Conservation (phyloP, 345 rosid genomes). For the Lepidium africanum region DNA sequence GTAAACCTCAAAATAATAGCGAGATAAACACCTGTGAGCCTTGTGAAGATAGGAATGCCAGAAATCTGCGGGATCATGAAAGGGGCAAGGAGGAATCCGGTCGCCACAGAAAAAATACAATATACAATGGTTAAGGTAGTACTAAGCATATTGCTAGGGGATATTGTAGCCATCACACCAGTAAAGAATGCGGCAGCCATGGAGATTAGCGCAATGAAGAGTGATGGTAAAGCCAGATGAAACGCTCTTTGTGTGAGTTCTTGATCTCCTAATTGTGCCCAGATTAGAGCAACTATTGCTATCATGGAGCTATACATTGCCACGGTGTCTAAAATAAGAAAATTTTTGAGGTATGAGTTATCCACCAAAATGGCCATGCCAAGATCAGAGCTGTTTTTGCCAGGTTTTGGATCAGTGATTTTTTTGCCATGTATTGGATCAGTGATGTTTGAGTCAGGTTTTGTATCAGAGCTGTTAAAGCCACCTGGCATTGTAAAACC, state of each 20-base stretch:
- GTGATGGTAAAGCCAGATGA: neutral
- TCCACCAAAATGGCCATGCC: neutral
- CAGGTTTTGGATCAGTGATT: neutral
- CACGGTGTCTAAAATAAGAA: neutral
- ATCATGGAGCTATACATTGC: neutral
- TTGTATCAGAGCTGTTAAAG: neutral
- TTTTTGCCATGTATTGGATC: too few relatives aligned
- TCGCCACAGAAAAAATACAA: neutral
- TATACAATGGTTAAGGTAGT: neutral
- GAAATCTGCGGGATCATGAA: neutral
- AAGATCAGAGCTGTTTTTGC: too few relatives aligned
- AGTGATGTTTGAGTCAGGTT: too few relatives aligned
- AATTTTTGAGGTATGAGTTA: neutral
- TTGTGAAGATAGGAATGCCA: neutral
- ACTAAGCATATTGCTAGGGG: too few relatives aligned
- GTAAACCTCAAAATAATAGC: neutral
- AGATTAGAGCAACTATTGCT: neutral
- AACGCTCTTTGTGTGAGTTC: neutral
- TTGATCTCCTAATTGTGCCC: neutral
- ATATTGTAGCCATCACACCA: neutral
- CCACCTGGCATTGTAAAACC: constrained; percentile 9
- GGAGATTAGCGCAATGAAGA: neutral
- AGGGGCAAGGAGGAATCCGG: neutral
- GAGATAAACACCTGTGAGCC: neutral
- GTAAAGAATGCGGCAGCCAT: neutral